Conservation (phyloP, 441 rosid species). For the Pelargonium fulgidum region DNA sequence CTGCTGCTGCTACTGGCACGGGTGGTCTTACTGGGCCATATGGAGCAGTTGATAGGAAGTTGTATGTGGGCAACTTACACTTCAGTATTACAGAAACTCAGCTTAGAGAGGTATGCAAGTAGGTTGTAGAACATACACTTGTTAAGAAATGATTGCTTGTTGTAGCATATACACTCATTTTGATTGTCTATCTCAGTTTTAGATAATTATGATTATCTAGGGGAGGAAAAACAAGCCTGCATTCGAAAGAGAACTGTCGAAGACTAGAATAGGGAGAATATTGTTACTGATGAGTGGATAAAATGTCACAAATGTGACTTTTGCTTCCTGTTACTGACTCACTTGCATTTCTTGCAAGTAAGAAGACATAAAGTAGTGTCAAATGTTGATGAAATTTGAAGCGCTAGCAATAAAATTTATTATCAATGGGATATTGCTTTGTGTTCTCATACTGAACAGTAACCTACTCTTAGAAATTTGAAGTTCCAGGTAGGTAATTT, state of each 20-base stretch:
- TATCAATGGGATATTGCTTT: not conserved
- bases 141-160: not conserved
- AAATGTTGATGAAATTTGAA: not conserved
- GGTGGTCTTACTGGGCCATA: conserved; percentile 56
- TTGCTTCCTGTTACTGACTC: not conserved
- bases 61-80: conserved; percentile 85
- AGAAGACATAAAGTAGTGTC: not conserved
- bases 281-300: not conserved
- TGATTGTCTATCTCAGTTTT: not conserved
- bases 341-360: not conserved
- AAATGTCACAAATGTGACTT: not conserved
- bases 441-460: not conserved
- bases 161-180: not conserved
- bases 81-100: conserved; percentile 86
- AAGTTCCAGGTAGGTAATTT: not conserved
- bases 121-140: conserved; percentile 4
- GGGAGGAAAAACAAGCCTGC: not conserved
- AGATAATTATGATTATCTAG: not conserved
- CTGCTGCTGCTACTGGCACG: conserved; percentile 37
- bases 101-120: conserved; percentile 63
- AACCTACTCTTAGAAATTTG: not conserved
- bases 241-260: not conserved
- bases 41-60: conserved; percentile 77
- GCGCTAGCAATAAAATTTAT: not conserved
- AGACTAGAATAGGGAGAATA: not conserved